Percentiles rank a stretch among this genome's conserved stretches.
phyloP scores from a whole-genome alignment of 2,329 filamentous ascomycete genomes.

The Bipolaris gigantea region DNA sequence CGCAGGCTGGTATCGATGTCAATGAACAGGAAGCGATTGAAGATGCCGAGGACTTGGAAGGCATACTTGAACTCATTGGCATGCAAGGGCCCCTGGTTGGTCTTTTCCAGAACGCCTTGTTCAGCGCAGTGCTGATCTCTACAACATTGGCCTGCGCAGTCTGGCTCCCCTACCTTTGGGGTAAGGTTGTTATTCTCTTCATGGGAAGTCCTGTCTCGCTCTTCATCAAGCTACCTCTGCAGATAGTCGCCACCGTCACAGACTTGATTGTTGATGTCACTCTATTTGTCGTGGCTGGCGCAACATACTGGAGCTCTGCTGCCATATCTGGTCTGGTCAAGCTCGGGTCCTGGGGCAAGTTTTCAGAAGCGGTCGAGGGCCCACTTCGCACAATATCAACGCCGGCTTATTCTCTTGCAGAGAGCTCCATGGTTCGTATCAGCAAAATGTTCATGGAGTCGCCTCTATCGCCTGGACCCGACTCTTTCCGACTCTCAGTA shows the following conservation, averaged over 20 bases:
- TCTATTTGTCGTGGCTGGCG: constrained; percentile 64
- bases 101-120: constrained; percentile 91
- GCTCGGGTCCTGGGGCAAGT: constrained; percentile 22
- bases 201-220: constrained; percentile 75
- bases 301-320: constrained; percentile 47
- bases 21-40: constrained; percentile 73
- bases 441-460: constrained; percentile 34
- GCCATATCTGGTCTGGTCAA: constrained; percentile 30
- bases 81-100: constrained; percentile 92
- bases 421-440: constrained; percentile 42
- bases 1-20: constrained; percentile 67
- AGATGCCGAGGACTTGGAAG: constrained; percentile 90
- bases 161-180: constrained; percentile 89
- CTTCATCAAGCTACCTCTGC: constrained; percentile 68
- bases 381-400: constrained; percentile 27
- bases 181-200: constrained; percentile 78
- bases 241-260: constrained; percentile 71
- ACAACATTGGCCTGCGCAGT: constrained; percentile 83
- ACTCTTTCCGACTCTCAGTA: constrained; percentile 42
- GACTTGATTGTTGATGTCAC: constrained; percentile 77
- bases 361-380: constrained; percentile 21
- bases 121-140: constrained; percentile 84
- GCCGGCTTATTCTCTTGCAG: constrained; percentile 40
- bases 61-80: constrained; percentile 91
- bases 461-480: constrained; percentile 31